A percentile compares a stretch with the other conserved stretches of the same genome.
phyloP scores from a whole-genome alignment of 495 filamentous ascomycete species.

The Friedmanniomyces simplex region DNA sequence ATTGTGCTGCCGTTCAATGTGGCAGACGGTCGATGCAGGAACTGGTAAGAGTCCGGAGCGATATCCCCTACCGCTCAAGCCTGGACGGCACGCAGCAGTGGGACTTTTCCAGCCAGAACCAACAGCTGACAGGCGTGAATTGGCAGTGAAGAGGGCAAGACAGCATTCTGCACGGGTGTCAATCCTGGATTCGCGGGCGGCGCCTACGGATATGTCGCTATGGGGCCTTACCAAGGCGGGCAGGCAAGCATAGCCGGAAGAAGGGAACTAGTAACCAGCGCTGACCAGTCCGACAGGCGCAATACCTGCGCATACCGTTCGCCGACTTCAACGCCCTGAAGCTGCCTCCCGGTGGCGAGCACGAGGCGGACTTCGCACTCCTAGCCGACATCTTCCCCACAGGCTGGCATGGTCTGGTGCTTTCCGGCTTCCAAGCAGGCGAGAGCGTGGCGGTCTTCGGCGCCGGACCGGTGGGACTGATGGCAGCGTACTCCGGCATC shows the following conservation, averaged over 20 bases:
- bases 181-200: conserved; percentile 51
- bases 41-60: conserved; percentile 39
- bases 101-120: no score
- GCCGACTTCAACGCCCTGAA: conserved; percentile 48
- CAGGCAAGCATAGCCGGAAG: conserved; percentile 8
- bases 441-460: conserved; percentile 46
- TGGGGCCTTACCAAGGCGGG: conserved; percentile 43
- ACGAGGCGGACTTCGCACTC: conserved; percentile 31
- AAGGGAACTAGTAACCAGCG: no score
- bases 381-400: conserved; percentile 49
- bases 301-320: conserved; percentile 47
- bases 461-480: conserved; percentile 45
- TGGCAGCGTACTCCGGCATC: conserved; percentile 46
- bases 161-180: conserved; percentile 45
- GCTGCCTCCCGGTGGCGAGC: conserved; percentile 30
- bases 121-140: no score
- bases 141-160: conserved; percentile 46
- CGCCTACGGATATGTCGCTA: conserved; percentile 51
- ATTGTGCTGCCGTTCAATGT: conserved; percentile 52
- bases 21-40: conserved; percentile 46
- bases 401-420: conserved; percentile 48
- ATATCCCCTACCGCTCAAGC: no score
- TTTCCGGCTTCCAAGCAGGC: conserved; percentile 44
- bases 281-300: conserved; percentile 24
- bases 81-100: no score